phyloP scores from a whole-genome alignment of 331 rosid species.

The Rhamnella rubrinervis region DNA sequence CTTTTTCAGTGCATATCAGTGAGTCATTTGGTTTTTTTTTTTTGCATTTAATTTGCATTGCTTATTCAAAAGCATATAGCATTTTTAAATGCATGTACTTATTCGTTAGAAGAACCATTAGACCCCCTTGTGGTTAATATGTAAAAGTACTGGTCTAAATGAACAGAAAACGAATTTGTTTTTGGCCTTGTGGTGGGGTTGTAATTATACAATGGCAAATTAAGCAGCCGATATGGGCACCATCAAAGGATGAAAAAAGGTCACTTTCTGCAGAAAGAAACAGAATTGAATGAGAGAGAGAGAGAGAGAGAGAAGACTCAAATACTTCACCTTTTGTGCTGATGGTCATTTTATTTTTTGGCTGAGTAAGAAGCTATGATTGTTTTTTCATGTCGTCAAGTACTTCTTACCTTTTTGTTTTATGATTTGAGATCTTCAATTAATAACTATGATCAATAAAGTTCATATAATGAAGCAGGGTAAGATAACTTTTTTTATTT shows the following conservation, averaged over 20 bases:
- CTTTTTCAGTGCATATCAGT: no score
- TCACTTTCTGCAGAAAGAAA: conserved; percentile 2
- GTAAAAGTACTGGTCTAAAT: no score
- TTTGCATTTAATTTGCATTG: no score
- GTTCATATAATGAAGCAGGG: no score
- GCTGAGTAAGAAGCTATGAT: background rate
- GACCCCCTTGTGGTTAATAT: no score
- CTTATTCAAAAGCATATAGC: no score
- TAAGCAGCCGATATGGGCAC: background rate
- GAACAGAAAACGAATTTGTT: no score
- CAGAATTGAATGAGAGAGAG: conserved; percentile 1
- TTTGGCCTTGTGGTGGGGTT: conserved; percentile 5
- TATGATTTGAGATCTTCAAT: background rate
- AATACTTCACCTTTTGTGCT: background rate
- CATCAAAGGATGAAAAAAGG: conserved; percentile 4
- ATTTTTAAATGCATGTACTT: no score
- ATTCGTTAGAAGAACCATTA: no score
- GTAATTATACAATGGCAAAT: background rate
- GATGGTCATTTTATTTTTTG: background rate
- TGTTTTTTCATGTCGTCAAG: background rate
- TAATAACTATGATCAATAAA: no score
- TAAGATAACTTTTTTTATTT: no score
- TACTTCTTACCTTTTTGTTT: background rate
- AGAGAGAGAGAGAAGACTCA: background rate
- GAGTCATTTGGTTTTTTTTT: no score